These are phyloP conservation scores for Saccharata proteae DNA, from an alignment of 2,329 filamentous ascomycete species.

Conservation along the genomic window DNA sequence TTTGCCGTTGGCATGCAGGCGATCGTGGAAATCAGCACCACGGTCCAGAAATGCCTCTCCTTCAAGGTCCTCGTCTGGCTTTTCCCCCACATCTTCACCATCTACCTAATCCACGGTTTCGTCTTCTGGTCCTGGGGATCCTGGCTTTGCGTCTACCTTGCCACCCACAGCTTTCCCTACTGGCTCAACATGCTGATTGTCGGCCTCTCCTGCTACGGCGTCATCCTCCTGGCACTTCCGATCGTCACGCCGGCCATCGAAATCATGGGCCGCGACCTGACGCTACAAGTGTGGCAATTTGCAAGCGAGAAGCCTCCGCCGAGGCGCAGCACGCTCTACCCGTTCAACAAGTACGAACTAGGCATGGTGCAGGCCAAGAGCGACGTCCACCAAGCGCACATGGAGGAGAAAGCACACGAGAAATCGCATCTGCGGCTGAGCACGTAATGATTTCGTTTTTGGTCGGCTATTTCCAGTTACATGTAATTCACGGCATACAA, in stretches of 20 bases:
- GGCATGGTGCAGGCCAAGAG: slow-evolving; percentile 4
- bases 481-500: too few relatives aligned
- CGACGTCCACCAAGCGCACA: too few relatives aligned
- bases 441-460: neutral
- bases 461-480: too few relatives aligned
- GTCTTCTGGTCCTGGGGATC: slow-evolving; percentile 33
- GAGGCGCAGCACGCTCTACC: slow-evolving; percentile 20
- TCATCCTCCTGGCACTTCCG: slow-evolving; percentile 21
- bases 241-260: slow-evolving; percentile 27
- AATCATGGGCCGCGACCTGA: slow-evolving; percentile 27
- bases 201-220: slow-evolving; percentile 23
- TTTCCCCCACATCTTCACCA: slow-evolving; percentile 39
- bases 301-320: slow-evolving; percentile 24
- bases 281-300: slow-evolving; percentile 23
- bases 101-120: slow-evolving; percentile 37
- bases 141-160: slow-evolving; percentile 25
- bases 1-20: slow-evolving; percentile 28
- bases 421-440: too few relatives aligned
- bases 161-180: slow-evolving; percentile 18
- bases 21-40: slow-evolving; percentile 22
- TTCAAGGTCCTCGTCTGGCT: slow-evolving; percentile 27
- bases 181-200: slow-evolving; percentile 23
- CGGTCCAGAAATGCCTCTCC: slow-evolving; percentile 31
- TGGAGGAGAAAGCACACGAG: too few relatives aligned
- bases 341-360: slow-evolving; percentile 13